Base-by-base conservation (phyloP, 2,329 filamentous ascomycete genomes). In the Sclerotinia minor region DNA sequence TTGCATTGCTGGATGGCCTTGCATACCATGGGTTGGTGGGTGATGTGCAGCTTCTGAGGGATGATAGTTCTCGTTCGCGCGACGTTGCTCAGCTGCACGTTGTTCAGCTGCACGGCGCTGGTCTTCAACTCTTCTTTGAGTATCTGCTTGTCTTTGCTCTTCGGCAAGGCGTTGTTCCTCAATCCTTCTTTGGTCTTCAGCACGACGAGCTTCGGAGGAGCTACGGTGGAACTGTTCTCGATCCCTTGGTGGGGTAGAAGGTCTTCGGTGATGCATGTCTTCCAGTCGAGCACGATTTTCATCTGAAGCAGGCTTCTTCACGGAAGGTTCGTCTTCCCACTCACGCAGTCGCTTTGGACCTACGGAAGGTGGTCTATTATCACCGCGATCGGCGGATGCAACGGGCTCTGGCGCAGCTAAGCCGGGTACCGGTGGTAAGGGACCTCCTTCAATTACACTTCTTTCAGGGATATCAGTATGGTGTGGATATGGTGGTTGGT, bases 31-130 rank as follows among this genome's bases (percentile, higher is more conserved):
- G 58, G 85, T 85, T 44, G 84, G 89, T 32, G 89, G 89, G 76
- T 96, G 94, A 76, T 97, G 94, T 2, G 94, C 93, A 66, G 92
- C 92, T 78, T 97, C 93, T 0, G 94, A 97, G 5, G 94, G 93
- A 77, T 97, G 92, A 75, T 97, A 97, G 67, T 85, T 89, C 65
- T 95, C 91, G 71, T 88, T 89, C 44, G 84, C 85, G 67, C 91
- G 88, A 64, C 91, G 90, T 73, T 90, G 85, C 70, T 86, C 84
- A 41, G 88, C 85, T 4, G 77, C 77, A 38, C 84, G 80, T 74
- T 89, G 85, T 69, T 86, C 84, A 41, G 88, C 85, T 7, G 77
- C 77, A 38, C 84, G 80, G 49, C 85, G 83, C 59, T 83, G 79
- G 58, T 95, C 91, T 69, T 88, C 89, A 35, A 66, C 64, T 17